Base-by-base conservation (phyloP, 2,329 filamentous ascomycete species). In the Pseudocercospora crystallina region DNA sequence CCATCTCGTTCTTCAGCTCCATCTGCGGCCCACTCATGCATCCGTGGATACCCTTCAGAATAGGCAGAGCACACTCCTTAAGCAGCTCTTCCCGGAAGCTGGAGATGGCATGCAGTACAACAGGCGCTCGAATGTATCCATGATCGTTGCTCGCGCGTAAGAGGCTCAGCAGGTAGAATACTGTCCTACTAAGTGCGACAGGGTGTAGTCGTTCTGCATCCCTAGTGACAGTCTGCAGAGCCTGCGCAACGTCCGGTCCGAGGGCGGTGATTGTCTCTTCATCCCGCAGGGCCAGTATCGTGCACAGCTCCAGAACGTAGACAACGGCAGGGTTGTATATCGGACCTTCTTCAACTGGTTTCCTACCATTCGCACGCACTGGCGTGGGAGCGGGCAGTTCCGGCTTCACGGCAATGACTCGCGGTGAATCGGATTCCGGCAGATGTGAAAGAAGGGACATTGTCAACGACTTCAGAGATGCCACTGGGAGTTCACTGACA, bases 241-340 rank as follows among this genome's bases (percentile, higher is more conserved):
- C 83, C 59, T 90, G 85, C 14, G 90, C 86, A 8, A 97, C 84
- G 50, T 82, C 80, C 65, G 91, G 90, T 5, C 91, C 91, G 35
- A 96, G 79, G 5, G 77, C 73, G 53, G 82, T 79, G 29, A 94
- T 79, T 0, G 89, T 89, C 55, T 87, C 80, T 12, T 84, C 76
- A 63, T 96, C 87, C 49, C 88, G 81, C 8, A 95, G 78, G 7
- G 88, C 85, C 31, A 97, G 75, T 1, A 91, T 80, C 0, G 94
- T 96, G 33, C 88, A 88, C 53, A 97, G 80, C 65, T 99, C 94
- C 9, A 99, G 77, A n/a, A 96, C 81, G 65, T 95, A 99, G 0
- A 95, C 86, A 44, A 94, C 79, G 1, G 85, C 84, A 1, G 94
- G 90, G 62, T 96, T 90, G 65, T 99, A 99, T 10, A 79, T 76